Evolutionary conservation across 768 basidiomycete species (phyloP), one percentile per base, ranked within the genome.

Genomic region (Boletus tylopilopsis): DNA sequence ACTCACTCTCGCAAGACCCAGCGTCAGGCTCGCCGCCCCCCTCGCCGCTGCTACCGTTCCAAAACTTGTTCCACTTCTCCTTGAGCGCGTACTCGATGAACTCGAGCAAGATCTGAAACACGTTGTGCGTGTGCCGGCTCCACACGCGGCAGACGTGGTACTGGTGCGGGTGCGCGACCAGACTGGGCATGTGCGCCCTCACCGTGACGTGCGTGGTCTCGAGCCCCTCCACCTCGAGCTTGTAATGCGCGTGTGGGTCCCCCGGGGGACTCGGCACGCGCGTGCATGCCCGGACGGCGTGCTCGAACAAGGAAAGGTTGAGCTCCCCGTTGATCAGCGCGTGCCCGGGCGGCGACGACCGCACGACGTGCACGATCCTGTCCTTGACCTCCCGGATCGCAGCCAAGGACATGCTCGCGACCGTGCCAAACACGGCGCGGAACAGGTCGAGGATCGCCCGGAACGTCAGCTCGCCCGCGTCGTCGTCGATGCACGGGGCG

Each of bases 121-220:
- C 51, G 16, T 47, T 57, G 0, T 41, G 37, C 3, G 61, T 39
- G 18, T 44, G 37, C 45, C 42, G 53, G 27, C 51, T 45, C 63
- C 63, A 65, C 3, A 42, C 32, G n/a, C 62, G 57, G 24, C 63
- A 64, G 9, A 64, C 21, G 39, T 53, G 57, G 39, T 57, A 59
- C 9, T 54, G 42, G 13, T 10, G 50, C 30, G 60, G 47, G 10
- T 36, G 10, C 4, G 23, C 8, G 42, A 22, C 1, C 41, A 62
- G 32, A 27, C 35, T 7, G 1, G 43, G 6, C 0, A 18, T 11
- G 2, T 6, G 50, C 27, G 52, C 57, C n/a, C 18, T 12, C 6
- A 58, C 22, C 29, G 35, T 46, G 25, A 65, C 29, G 8, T 12
- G 41, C 1, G 48, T 58, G 16, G 44, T 23, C 12, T 7, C 33